Evolutionary conservation across 2,329 filamentous ascomycete species (phyloP), one percentile per base, ranked within the genome.

Genomic region (Cladophialophora psammophila): DNA sequence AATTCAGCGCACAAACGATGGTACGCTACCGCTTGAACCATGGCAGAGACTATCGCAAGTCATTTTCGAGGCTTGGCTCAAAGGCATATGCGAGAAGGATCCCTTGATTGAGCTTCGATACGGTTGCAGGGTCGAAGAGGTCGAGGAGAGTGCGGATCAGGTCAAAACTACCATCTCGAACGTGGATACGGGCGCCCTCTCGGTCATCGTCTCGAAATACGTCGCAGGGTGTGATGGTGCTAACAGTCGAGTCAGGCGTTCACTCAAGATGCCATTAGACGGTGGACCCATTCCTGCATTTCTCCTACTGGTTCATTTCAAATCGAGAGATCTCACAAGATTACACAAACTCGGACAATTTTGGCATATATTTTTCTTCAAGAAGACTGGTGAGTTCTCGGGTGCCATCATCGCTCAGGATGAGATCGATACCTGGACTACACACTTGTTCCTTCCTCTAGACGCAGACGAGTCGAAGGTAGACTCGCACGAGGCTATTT

Each of bases 51-150:
- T 74, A n/a, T 78, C 78, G 20, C 76, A 78, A 60, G 72, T 72
- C 20, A 66, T 78, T 5, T 75, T 81, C n/a, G 76, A 79, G 40
- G 66, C 66, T 3, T 81, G 75, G 75, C 67, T 81, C 40, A 75
- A 75, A 18, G 58, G 26, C 2, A 59, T 71, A 8, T 72, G 72
- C 53, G 64, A 72, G 1, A 55, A 58, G 26, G 57, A 75, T 26
- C 74, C 72, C 0, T 52, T 72, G n/a, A 72, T 78, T 40, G 73
- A 75, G 8, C 40, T 69, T 13, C 64, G 65, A 13, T 78, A 73
- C 61, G 75, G 78, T 5, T 74, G 65, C 66, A 77, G 74, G 42
- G 64, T 72, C 5, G 63, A 70, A 10, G 32, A 38, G 5, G 59
- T 71, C 20, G 32, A 56, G 34, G 75, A 77, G 66, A 40, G 18